Base-by-base conservation (phyloP, 148 eudicot genomes). In the Vaccinium vitisidaea region DNA sequence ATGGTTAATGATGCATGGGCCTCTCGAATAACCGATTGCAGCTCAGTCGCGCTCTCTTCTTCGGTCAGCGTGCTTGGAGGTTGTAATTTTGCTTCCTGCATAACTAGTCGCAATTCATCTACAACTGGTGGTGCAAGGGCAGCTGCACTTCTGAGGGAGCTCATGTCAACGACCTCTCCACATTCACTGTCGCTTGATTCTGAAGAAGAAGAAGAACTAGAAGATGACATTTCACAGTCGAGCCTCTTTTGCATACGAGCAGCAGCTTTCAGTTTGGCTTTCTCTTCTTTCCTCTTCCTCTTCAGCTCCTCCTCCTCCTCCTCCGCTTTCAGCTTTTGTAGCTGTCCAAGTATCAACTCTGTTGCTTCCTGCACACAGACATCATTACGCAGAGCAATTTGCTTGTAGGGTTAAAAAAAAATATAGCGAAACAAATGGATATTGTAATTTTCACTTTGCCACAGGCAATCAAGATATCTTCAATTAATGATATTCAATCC, bases 161-260 rank as follows among this genome's bases (percentile, higher is more conserved):
- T 88, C 94, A 94, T 90, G 88, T 93, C 82, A 27, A 92, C 88
- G 18, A 92, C 92, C 61, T 89, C 87, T 75, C 86, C 94, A 11
- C 94, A 90, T 82, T 96, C 99, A 25, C 90, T 84, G 79, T 95
- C 96, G 27, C 98, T 94, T 19, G 97, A 93, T 67, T 93, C 97
- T 0, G 70, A 65, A 23, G 95, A 92, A 4, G n/a, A 94, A 0
- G 93, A 92, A 4, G 96, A 93, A 46, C 87, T 49, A 2, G 97
- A 95, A 2, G 95, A 94, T 61, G 70, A n/a, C 32, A 87, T 81
- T n/a, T 87, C 87, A 54, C 86, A 88, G 15, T 77, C 86, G 25
- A 63, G 50, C 77, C 8, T 84, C 71, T 58, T 84, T 46, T 75
- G 78, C 83, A 63, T 79, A 58, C 21, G 46, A 13, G 73, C 77